These are phyloP conservation scores for Cyberlindnera maritima DNA, from an alignment of 805 yeast species.

Conservation along the genomic window DNA sequence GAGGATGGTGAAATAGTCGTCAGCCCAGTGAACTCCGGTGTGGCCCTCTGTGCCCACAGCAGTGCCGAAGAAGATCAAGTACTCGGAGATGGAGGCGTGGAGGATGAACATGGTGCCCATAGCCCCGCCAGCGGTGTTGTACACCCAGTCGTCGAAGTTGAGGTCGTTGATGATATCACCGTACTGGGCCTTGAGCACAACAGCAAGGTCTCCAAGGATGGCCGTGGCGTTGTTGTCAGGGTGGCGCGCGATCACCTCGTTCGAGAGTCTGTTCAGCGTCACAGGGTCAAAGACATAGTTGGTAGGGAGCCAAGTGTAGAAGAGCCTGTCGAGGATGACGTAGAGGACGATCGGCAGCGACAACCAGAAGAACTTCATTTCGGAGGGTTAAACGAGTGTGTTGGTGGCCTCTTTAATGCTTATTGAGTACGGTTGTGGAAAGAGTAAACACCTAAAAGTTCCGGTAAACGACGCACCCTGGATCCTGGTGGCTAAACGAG, in stretches of 20 bases:
- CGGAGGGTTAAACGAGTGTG: neutral
- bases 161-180: conserved; percentile 73
- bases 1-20: conserved; percentile 91
- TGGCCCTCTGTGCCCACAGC: conserved; percentile 97
- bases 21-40: conserved; percentile 94
- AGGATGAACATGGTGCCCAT: conserved; percentile 95
- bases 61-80: conserved; percentile 88
- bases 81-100: conserved; percentile 93
- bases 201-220: conserved; percentile 60
- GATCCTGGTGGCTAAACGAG: too few species aligned
- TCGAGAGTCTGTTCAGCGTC: conserved; percentile 55
- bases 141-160: conserved; percentile 84
- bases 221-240: conserved; percentile 60
- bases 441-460: neutral
- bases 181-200: conserved; percentile 56
- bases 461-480: conserved; percentile 3
- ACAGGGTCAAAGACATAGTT: conserved; percentile 69
- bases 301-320: conserved; percentile 65
- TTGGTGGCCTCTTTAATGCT: too few species aligned
- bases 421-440: too few species aligned
- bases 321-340: conserved; percentile 39
- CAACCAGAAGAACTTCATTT: conserved; percentile 22
- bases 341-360: conserved; percentile 30
- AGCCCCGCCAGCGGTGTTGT: conserved; percentile 98
- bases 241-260: conserved; percentile 49